phyloP scores from a whole-genome alignment of 108 stramenopile genomes.

The Pseudonitzschia delicatissima region DNA sequence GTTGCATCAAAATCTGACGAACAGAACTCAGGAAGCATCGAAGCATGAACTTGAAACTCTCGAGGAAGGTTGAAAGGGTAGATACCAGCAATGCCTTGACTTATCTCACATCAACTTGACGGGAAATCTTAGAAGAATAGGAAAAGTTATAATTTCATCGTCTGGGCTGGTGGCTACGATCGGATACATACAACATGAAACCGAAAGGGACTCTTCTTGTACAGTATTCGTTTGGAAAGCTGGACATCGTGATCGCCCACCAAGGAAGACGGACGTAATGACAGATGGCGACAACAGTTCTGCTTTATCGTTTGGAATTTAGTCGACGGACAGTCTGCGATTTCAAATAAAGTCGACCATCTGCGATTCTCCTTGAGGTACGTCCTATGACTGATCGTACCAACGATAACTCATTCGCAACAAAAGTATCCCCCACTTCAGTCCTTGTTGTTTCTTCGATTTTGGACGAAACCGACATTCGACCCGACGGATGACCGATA shows the following conservation, averaged over 20 bases:
- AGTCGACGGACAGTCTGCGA: neutral
- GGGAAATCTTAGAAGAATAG: neutral
- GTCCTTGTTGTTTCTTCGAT: neutral
- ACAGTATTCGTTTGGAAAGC: no score
- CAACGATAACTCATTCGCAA: neutral
- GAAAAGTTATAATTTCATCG: no score
- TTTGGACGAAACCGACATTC: neutral
- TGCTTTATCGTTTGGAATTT: neutral
- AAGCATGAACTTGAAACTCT: no score
- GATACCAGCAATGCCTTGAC: neutral
- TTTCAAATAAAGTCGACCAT: neutral
- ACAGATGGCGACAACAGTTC: neutral
- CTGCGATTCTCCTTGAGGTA: neutral
- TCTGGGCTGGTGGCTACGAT: no score
- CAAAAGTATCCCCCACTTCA: neutral
- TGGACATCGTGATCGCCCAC: neutral
- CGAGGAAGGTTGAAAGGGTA: neutral
- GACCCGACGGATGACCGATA: constrained; percentile 5
- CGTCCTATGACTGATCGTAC: constrained; percentile 2
- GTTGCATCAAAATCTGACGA: no score
- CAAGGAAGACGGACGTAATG: neutral
- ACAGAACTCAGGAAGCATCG: no score
- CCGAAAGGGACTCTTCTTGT: no score
- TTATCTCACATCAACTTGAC: neutral
- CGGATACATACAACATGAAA: no score